Evolutionary conservation across 768 basidiomycete species (phyloP).

Genomic region (Suillus luteus): DNA sequence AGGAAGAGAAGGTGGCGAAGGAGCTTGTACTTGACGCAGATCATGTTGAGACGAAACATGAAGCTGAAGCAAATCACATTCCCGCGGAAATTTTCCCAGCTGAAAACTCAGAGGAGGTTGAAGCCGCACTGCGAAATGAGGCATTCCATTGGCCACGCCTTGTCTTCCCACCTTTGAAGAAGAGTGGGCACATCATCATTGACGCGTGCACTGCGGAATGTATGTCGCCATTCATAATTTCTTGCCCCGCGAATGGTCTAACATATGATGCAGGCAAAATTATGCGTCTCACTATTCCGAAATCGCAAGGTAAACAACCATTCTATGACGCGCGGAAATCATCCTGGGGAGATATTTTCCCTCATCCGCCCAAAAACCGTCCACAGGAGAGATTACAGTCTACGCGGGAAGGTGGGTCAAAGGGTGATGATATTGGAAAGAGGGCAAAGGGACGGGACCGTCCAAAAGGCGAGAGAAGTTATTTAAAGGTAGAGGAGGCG

Average conservation of each 20-base stretch:
- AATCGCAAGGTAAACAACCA: constrained; percentile 92
- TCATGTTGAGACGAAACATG: constrained; percentile 5
- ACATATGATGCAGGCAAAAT: constrained; percentile 69
- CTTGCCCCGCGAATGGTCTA: constrained; percentile 4
- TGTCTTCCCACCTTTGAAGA: constrained; percentile 89
- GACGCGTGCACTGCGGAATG: constrained; percentile 88
- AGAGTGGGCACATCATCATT: constrained; percentile 87
- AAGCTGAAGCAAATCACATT: constrained; percentile 9
- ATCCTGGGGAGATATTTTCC: constrained; percentile 93
- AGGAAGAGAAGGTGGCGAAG: constrained; percentile 20
- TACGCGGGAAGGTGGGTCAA: constrained; percentile 30
- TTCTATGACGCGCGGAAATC: constrained; percentile 96
- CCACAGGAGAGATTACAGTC: constrained; percentile 62
- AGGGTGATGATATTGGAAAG: constrained; percentile 64
- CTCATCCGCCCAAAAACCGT: constrained; percentile 80
- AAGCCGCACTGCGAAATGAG: constrained; percentile 64
- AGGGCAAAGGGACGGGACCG: constrained; percentile 30
- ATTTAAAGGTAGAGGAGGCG: constrained; percentile 33
- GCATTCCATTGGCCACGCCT: constrained; percentile 90
- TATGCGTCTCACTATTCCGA: constrained; percentile 88
- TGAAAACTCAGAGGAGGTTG: constrained; percentile 36
- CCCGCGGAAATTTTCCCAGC: constrained; percentile 14
- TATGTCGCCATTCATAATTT: constrained; percentile 27
- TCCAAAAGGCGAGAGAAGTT: constrained; percentile 28
- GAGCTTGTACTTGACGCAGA: constrained; percentile 29